Evolutionary conservation across 1,284 basidiomycete genomes (phyloP).

Genomic region (Garcileccinum viscosum): DNA sequence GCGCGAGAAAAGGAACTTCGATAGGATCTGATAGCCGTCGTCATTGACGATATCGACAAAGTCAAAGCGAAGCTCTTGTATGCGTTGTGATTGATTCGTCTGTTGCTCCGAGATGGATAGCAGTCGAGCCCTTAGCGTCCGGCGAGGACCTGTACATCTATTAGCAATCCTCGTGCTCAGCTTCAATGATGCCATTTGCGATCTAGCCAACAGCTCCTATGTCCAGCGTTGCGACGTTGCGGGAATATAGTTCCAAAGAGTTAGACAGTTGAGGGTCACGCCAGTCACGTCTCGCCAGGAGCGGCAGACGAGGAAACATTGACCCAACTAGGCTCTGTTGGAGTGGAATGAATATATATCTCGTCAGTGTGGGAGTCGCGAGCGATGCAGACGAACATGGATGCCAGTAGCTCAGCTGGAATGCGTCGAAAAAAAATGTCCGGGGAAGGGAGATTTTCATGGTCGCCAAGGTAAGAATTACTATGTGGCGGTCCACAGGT

Average conservation of each 20-base stretch:
- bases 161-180: no score
- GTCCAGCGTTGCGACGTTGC: neutral
- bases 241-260: neutral
- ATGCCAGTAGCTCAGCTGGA: no score
- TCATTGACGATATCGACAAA: neutral
- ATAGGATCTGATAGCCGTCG: neutral
- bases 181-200: neutral
- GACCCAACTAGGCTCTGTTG: no score
- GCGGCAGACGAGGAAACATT: neutral
- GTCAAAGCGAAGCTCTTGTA: neutral
- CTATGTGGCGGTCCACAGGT: no score
- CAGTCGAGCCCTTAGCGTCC: no score
- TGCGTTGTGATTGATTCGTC: neutral
- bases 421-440: no score
- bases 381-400: no score
- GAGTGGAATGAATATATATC: no score
- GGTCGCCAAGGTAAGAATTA: no score
- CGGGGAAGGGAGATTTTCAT: no score
- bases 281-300: neutral
- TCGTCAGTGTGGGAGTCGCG: no score
- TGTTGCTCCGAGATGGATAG: neutral
- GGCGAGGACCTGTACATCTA: no score
- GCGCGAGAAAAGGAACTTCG: neutral
- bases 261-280: neutral
- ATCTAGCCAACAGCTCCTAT: neutral